These are phyloP conservation scores for Silene coronaria DNA, from an alignment of 179 eudicot genomes.

Conservation along the genomic window DNA sequence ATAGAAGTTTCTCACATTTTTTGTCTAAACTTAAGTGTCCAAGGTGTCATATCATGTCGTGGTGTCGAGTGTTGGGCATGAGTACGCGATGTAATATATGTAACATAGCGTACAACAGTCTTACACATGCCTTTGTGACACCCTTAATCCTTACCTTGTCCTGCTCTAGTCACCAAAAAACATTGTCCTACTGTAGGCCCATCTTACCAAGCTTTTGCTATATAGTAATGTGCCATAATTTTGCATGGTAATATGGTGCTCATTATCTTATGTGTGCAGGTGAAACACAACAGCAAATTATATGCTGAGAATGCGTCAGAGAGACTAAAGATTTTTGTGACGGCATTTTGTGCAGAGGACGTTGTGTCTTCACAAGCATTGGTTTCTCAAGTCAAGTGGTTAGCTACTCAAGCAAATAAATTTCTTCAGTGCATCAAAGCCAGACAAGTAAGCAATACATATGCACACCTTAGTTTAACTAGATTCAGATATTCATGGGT, in stretches of 20 bases:
- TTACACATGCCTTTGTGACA: not conserved
- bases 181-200: not conserved
- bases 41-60: too few species aligned
- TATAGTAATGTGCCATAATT: not conserved
- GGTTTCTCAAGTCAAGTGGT: conserved; percentile 49
- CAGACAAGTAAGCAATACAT: conserved; percentile 45
- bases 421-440: conserved; percentile 50
- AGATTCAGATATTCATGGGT: not conserved
- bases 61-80: too few species aligned
- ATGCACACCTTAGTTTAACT: not conserved
- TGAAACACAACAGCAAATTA: conserved; percentile 44
- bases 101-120: too few species aligned
- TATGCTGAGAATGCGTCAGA: conserved; percentile 53
- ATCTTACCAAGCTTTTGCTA: conserved; percentile 7
- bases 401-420: conserved; percentile 40
- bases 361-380: conserved; percentile 32
- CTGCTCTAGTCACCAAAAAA: too few species aligned
- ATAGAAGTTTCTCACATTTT: too few species aligned
- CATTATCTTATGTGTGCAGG: conserved; percentile 33
- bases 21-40: too few species aligned
- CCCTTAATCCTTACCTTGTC: not conserved
- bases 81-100: too few species aligned
- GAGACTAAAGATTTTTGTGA: conserved; percentile 47
- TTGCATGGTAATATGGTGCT: not conserved
- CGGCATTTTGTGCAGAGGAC: conserved; percentile 62